Evolutionary conservation across 345 rosid genomes (phyloP).

Genomic region (Microthlaspi erraticum): DNA sequence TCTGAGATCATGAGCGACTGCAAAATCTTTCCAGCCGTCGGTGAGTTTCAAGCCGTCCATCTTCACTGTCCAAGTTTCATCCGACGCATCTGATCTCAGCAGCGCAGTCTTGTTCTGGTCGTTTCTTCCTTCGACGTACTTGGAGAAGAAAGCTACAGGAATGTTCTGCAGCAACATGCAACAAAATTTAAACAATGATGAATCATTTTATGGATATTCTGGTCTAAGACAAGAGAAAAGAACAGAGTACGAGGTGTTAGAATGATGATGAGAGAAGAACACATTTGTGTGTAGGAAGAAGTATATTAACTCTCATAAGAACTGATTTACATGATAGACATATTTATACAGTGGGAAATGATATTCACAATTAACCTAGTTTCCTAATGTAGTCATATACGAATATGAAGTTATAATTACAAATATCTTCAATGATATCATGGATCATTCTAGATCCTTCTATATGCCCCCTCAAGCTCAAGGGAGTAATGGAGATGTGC

Average conservation of each 20-base stretch:
- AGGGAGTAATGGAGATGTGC: no score
- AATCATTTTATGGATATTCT: background rate
- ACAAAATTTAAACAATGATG: background rate
- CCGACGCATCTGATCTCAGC: conserved; percentile 33
- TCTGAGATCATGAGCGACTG: conserved; percentile 36
- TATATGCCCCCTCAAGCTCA: no score
- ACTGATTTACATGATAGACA: no score
- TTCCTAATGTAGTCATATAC: no score
- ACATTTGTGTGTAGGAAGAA: no score
- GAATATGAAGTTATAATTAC: no score
- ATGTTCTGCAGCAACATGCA: conserved; percentile 34
- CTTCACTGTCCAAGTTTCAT: conserved; percentile 33
- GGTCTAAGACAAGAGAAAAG: background rate
- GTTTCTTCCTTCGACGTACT: conserved; percentile 29
- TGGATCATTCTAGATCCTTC: no score
- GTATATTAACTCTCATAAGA: no score
- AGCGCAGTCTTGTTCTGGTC: conserved; percentile 17
- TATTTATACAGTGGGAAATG: no score
- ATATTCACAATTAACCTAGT: no score
- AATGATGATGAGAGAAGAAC: no score
- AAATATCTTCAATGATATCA: no score
- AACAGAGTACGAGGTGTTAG: conserved; percentile 31
- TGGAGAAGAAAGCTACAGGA: conserved; percentile 34
- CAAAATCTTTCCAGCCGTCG: conserved; percentile 36
- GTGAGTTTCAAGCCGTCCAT: conserved; percentile 33